These are phyloP conservation scores for Trichophyton equinum DNA, from an alignment of 2,329 filamentous ascomycete species.

Conservation along the genomic window DNA sequence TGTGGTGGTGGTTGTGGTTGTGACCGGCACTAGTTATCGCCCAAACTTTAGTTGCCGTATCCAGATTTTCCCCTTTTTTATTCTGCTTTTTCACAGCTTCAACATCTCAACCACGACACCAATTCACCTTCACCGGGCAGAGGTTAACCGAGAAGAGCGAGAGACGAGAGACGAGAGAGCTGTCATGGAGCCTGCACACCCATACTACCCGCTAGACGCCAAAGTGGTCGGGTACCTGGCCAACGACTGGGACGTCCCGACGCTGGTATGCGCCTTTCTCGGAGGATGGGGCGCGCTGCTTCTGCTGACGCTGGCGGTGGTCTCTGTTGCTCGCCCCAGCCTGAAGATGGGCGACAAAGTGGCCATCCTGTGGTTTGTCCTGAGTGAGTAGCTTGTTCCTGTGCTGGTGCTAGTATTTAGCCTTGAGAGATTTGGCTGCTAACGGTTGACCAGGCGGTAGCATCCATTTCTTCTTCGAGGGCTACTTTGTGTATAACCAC, in stretches of 20 bases:
- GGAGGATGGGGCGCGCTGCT: slow-evolving; percentile 47
- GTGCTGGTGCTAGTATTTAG: neutral
- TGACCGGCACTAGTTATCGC: no score
- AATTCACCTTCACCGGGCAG: neutral
- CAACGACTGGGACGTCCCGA: slow-evolving; percentile 49
- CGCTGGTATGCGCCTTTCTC: slow-evolving; percentile 49
- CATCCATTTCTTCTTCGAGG: slow-evolving; percentile 72
- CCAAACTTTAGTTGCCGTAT: no score
- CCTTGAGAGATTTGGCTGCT: neutral
- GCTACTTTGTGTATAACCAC: slow-evolving; percentile 66
- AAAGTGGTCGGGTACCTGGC: slow-evolving; percentile 51
- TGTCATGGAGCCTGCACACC: slow-evolving; percentile 36
- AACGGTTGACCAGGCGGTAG: slow-evolving; percentile 26
- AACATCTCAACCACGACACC: neutral
- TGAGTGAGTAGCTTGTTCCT: slow-evolving; percentile 42
- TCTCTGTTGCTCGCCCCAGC: slow-evolving; percentile 41
- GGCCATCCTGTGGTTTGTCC: slow-evolving; percentile 61
- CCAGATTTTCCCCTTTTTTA: neutral
- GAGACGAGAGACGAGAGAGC: neutral
- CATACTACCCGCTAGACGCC: slow-evolving; percentile 58
- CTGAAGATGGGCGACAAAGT: slow-evolving; percentile 44
- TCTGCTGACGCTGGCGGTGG: slow-evolving; percentile 41
- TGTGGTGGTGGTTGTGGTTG: no score
- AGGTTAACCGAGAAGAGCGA: neutral
- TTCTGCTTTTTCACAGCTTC: neutral